A percentile compares a stretch with the other conserved stretches of the same genome.
Evolutionary conservation across 176 grass and related monocot species (phyloP).

Genomic region (Aegilops tauschii): DNA sequence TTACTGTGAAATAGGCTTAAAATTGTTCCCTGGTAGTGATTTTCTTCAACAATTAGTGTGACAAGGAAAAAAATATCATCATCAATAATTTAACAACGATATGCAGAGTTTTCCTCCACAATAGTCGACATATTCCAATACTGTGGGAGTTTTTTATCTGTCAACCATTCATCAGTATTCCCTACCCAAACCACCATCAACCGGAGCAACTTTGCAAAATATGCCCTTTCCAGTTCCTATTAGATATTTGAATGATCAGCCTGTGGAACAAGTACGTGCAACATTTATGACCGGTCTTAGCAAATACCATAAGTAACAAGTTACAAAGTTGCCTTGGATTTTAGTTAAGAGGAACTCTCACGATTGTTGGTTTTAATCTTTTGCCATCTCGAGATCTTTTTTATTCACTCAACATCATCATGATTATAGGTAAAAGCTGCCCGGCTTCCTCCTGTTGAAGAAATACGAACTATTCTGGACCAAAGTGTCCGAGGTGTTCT

Average conservation of each 20-base stretch:
- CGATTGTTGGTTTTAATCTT: neutral
- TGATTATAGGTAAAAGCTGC: constrained; percentile 60
- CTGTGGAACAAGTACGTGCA: neutral
- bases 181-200: neutral
- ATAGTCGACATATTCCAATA: neutral
- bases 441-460: constrained; percentile 66
- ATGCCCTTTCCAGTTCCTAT: neutral
- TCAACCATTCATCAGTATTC: neutral
- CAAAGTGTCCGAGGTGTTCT: constrained; percentile 68
- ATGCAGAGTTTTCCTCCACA: neutral
- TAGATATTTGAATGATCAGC: constrained; percentile 1
- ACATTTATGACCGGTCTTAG: neutral
- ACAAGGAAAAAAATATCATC: neutral
- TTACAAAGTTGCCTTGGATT: neutral
- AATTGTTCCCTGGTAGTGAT: neutral
- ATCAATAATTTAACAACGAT: neutral
- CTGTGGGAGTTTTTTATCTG: neutral
- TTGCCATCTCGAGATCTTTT: neutral
- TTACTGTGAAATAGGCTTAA: neutral
- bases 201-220: neutral
- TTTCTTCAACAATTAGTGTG: neutral
- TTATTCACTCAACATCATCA: neutral
- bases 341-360: neutral
- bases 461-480: constrained; percentile 75
- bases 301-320: neutral